These are phyloP conservation scores for Houttuynia cordata DNA, from an alignment of 164 flowering plant species.

Conservation along the genomic window DNA sequence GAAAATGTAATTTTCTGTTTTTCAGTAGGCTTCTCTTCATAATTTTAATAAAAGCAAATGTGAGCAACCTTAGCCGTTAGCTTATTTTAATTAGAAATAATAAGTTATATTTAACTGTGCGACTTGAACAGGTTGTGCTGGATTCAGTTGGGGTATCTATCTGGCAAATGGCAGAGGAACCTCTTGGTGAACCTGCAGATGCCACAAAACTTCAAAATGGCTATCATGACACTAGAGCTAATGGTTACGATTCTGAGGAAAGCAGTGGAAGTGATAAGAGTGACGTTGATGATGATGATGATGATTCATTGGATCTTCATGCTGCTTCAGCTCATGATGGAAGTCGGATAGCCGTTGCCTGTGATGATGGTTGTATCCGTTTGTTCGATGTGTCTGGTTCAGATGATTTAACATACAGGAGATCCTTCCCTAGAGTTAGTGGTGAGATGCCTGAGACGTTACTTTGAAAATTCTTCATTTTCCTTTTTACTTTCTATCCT, in stretches of 20 bases:
- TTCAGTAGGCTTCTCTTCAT: too few species aligned
- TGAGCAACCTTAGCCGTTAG: too few species aligned
- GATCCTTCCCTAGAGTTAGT: slow-evolving; percentile 78
- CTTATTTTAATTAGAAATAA: neutral
- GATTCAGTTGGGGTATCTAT: slow-evolving; percentile 75
- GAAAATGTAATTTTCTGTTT: too few species aligned
- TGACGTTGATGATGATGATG: slow-evolving; percentile 16
- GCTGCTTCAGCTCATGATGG: slow-evolving; percentile 12
- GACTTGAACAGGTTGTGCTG: slow-evolving; percentile 46
- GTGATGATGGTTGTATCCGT: slow-evolving; percentile 93
- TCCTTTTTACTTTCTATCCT: neutral
- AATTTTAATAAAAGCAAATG: too few species aligned
- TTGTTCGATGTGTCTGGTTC: slow-evolving; percentile 40
- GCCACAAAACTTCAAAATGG: slow-evolving; percentile 37
- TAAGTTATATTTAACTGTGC: neutral
- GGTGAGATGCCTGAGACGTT: slow-evolving; percentile 51
- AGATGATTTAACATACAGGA: slow-evolving; percentile 39
- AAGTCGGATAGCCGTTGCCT: slow-evolving; percentile 50
- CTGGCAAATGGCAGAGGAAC: slow-evolving; percentile 92
- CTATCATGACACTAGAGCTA: slow-evolving; percentile 15
- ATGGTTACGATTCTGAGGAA: slow-evolving; percentile 17
- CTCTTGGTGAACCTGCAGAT: slow-evolving; percentile 16
- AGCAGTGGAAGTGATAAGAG: slow-evolving; percentile 26
- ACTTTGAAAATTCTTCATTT: neutral
- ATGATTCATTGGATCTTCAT: slow-evolving; percentile 29